Percentiles rank a stretch among this genome's conserved stretches.
phyloP scores from a whole-genome alignment of 352 stramenopile species.

The Phytophthora hibernalis region DNA sequence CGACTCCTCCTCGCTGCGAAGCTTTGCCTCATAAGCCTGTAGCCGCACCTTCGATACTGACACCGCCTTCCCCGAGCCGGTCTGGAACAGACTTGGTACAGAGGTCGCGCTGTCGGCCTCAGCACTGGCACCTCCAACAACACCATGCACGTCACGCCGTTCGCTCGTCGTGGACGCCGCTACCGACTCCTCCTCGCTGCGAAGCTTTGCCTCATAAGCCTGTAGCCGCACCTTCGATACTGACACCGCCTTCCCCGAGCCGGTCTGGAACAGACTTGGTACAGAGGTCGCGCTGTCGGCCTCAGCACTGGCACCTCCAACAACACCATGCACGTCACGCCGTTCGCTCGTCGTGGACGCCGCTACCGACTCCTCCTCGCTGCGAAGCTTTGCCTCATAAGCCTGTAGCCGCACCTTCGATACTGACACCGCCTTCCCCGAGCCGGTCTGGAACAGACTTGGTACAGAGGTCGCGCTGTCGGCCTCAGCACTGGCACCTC shows the following conservation, averaged over 20 bases:
- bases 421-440: slow-evolving; percentile 34
- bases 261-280: slow-evolving; percentile 41
- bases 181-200: slow-evolving; percentile 17
- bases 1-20: slow-evolving; percentile 22
- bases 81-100: slow-evolving; percentile 38
- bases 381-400: slow-evolving; percentile 28
- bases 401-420: slow-evolving; percentile 38
- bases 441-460: slow-evolving; percentile 42
- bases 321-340: neutral
- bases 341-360: slow-evolving; percentile 13
- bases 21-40: slow-evolving; percentile 23
- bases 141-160: neutral
- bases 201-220: slow-evolving; percentile 33
- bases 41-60: slow-evolving; percentile 37
- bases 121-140: neutral
- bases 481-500: neutral
- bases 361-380: slow-evolving; percentile 10
- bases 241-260: slow-evolving; percentile 36
- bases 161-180: neutral
- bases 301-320: neutral
- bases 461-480: slow-evolving; percentile 3
- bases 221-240: slow-evolving; percentile 38
- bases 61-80: slow-evolving; percentile 31
- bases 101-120: neutral
- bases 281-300: slow-evolving; percentile 8